Evolutionary conservation across 169 alveolate species (phyloP), one percentile per base, ranked within the genome.

Genomic region (Besnoitia besnoiti): DNA sequence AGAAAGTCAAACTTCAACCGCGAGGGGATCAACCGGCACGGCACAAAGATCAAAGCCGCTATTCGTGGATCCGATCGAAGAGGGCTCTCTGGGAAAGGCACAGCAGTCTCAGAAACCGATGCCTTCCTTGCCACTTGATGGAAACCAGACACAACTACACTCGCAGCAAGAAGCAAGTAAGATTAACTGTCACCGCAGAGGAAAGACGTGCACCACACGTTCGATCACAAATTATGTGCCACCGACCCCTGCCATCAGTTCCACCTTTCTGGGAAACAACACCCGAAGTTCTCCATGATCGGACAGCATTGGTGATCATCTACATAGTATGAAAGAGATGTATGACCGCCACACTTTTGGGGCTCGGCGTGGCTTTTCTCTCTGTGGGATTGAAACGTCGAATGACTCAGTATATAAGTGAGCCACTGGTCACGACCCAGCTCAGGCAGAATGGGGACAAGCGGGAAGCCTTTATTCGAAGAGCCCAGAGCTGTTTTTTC

Each of bases 381-480:
- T 55, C n/a, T 55, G 67, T 55, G 67, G 67, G 67, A 55, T 55
- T 55, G 59, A 10, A 55, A 5, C 5, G 33, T n/a, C 33, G 67
- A 55, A 21, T 21, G 67, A 21, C 67, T 55, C 24, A 1, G 12
- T 10, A 5, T 16, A 55, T 0, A n/a, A 19, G 30, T 55, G 12
- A 55, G 24, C 67, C 67, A 55, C 67, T 55, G 67, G 67, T 55
- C 67, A 55, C 67, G 33, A 55, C 24, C 12, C 67, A 19, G 67
- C 30, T 55, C 33, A 1, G 30, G 33, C 24, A n/a, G 67, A n/a
- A 55, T 55, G 67, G 67, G 67, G 67, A 55, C 67, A 21, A 55
- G 67, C 24, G 67, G 67, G 67, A 55, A 55, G 67, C 67, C 67
- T 55, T 55, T 55, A 55, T 55, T 55, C 67, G 67, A 55, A 55